phyloP scores from a whole-genome alignment of 1,284 basidiomycete genomes.

The Phaffia rhodozyma region DNA sequence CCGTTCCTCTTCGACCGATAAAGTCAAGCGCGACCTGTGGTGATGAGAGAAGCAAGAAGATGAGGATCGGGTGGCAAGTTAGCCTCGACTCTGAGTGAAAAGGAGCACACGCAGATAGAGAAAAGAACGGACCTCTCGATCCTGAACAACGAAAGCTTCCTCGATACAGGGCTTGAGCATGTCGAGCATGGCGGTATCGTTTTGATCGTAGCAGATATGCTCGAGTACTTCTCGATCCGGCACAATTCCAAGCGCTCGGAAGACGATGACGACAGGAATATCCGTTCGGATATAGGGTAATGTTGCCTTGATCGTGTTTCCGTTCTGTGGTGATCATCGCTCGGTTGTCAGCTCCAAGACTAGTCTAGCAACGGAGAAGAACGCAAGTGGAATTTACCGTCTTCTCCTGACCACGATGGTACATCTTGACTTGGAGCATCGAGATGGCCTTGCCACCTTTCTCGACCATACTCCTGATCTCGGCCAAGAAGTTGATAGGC shows the following conservation, averaged over 20 bases:
- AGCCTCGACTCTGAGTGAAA: neutral
- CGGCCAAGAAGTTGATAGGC: constrained; percentile 88
- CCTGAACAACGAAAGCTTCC: constrained; percentile 96
- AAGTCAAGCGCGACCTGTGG: constrained; percentile 72
- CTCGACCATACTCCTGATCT: constrained; percentile 95
- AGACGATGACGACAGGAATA: constrained; percentile 98
- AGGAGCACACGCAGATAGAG: neutral
- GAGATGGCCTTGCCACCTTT: constrained; percentile 98
- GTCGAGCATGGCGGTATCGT: constrained; percentile 91
- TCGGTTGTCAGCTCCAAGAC: constrained; percentile 9
- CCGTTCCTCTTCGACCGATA: constrained; percentile 95
- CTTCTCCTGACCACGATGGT: constrained; percentile 75
- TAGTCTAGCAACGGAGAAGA: neutral
- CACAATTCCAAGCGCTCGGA: constrained; percentile 93
- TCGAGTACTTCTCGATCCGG: constrained; percentile 95
- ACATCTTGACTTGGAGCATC: constrained; percentile 97
- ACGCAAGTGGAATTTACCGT: constrained; percentile 46
- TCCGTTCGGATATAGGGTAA: constrained; percentile 98
- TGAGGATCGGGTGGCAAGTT: constrained; percentile 11
- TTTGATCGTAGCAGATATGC: constrained; percentile 96
- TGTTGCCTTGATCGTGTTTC: constrained; percentile 92
- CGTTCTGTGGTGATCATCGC: constrained; percentile 42
- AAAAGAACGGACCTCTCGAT: constrained; percentile 59
- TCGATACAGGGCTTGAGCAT: constrained; percentile 99
- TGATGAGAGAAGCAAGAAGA: neutral